Evolutionary conservation across 345 rosid genomes (phyloP).

Genomic region (Draba incana): DNA sequence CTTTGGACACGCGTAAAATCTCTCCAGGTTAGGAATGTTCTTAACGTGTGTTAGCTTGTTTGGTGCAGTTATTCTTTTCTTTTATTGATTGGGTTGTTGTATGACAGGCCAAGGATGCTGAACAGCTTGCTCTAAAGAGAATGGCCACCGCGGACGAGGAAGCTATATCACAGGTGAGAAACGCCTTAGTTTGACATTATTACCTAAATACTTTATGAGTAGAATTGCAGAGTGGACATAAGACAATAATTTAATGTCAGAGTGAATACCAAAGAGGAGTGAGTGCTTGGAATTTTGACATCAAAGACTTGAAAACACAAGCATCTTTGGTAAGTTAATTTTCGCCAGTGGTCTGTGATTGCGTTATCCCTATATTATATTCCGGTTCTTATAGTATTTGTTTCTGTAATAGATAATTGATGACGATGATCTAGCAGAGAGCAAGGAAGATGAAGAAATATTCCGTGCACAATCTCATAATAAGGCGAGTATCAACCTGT

Average conservation of each 20-base stretch:
- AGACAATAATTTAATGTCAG: slow-evolving; percentile 46
- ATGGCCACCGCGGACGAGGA: slow-evolving; percentile 98
- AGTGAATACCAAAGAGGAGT: slow-evolving; percentile 99
- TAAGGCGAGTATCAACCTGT: slow-evolving; percentile 31
- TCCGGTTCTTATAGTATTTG: slow-evolving; percentile 25
- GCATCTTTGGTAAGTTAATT: slow-evolving; percentile 78
- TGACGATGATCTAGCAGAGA: slow-evolving; percentile 68
- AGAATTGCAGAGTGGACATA: slow-evolving; percentile 14
- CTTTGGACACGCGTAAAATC: slow-evolving; percentile 96
- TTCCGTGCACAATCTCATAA: slow-evolving; percentile 28
- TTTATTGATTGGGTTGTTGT: slow-evolving; percentile 35
- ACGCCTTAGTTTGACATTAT: slow-evolving; percentile 24
- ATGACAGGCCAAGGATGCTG: slow-evolving; percentile 90
- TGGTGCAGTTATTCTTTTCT: slow-evolving; percentile 14
- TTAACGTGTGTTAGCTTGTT: slow-evolving; percentile 26
- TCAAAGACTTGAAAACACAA: slow-evolving; percentile 93
- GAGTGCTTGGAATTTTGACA: slow-evolving; percentile 98
- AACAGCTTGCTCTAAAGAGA: slow-evolving; percentile 85
- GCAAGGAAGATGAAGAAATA: slow-evolving; percentile 60
- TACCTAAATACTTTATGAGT: slow-evolving; percentile 5
- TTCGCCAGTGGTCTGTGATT: slow-evolving; percentile 3
- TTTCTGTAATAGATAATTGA: slow-evolving; percentile 62
- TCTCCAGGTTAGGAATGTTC: slow-evolving; percentile 65
- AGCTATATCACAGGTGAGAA: slow-evolving; percentile 83
- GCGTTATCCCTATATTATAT: slow-evolving; percentile 17